phyloP scores from a whole-genome alignment of 371 early-diverging fungal species.

The Mortierella sp. region DNA sequence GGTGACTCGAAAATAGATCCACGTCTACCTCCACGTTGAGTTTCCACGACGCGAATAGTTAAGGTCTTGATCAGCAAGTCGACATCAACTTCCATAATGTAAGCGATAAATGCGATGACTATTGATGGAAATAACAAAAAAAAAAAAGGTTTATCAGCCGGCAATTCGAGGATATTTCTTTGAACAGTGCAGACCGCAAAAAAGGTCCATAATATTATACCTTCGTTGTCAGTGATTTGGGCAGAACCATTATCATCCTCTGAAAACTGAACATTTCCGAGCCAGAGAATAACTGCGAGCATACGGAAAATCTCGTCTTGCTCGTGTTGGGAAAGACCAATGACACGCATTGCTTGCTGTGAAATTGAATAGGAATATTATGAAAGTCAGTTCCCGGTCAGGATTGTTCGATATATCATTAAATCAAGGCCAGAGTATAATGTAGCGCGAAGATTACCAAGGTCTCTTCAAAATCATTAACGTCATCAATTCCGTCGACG shows the following conservation, averaged over 20 bases:
- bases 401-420: too few species aligned
- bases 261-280: constrained; percentile 83
- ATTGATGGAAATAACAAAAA: neutral
- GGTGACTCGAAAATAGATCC: constrained; percentile 87
- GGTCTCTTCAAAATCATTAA: constrained; percentile 79
- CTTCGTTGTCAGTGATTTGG: constrained; percentile 73
- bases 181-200: neutral
- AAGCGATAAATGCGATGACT: constrained; percentile 83
- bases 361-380: neutral
- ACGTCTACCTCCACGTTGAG: constrained; percentile 84
- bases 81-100: constrained; percentile 78
- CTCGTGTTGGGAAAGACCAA: constrained; percentile 80
- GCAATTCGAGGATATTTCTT: neutral
- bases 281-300: constrained; percentile 86
- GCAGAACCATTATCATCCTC: constrained; percentile 78
- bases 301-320: constrained; percentile 86
- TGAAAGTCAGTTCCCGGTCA: too few species aligned
- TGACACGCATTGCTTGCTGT: constrained; percentile 83
- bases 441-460: constrained; percentile 57
- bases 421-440: neutral
- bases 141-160: neutral
- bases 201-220: constrained; percentile 34
- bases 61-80: constrained; percentile 76
- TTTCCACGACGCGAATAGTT: constrained; percentile 81
- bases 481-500: constrained; percentile 87